Percentiles rank a stretch among this genome's conserved stretches.
Conservation (phyloP, 1,284 basidiomycete species). For the Blastosporella zonata region DNA sequence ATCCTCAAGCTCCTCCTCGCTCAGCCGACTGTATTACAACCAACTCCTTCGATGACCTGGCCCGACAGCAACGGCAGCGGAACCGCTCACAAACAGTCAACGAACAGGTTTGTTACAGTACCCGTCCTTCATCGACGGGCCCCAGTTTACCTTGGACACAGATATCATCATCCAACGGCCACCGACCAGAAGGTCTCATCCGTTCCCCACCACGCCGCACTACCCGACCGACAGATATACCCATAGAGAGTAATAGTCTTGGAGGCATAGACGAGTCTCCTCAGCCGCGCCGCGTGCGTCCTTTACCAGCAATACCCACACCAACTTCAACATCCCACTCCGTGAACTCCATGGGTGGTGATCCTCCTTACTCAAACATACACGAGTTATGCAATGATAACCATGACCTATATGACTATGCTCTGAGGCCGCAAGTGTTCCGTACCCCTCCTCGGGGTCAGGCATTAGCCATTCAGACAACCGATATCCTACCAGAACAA, state of each 20-base stretch:
- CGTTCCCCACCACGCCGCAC: constrained; percentile 9
- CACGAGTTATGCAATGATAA: constrained; percentile 13
- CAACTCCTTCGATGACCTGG: neutral
- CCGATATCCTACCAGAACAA: neutral
- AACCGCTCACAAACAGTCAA: constrained; percentile 8
- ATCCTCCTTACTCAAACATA: constrained; percentile 9
- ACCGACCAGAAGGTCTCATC: neutral
- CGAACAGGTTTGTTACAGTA: constrained; percentile 8
- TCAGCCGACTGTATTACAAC: neutral
- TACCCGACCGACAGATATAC: constrained; percentile 9
- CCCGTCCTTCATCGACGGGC: neutral
- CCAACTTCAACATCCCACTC: constrained; percentile 11
- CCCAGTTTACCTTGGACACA: constrained; percentile 1
- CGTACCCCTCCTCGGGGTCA: neutral
- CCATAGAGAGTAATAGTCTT: constrained; percentile 2
- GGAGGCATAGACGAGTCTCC: neutral
- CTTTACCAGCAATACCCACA: constrained; percentile 21
- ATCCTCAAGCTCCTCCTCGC: constrained; percentile 5
- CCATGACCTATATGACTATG: constrained; percentile 17
- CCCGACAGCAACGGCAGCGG: constrained; percentile 7
- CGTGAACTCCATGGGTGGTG: constrained; percentile 6
- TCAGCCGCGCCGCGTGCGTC: constrained; percentile 19
- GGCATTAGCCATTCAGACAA: neutral
- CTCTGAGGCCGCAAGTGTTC: neutral
- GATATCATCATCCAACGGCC: neutral